A percentile compares a stretch with the other conserved stretches of the same genome.
Conservation (phyloP, 768 basidiomycete genomes). For the Lactifluus hygrophoroides region DNA sequence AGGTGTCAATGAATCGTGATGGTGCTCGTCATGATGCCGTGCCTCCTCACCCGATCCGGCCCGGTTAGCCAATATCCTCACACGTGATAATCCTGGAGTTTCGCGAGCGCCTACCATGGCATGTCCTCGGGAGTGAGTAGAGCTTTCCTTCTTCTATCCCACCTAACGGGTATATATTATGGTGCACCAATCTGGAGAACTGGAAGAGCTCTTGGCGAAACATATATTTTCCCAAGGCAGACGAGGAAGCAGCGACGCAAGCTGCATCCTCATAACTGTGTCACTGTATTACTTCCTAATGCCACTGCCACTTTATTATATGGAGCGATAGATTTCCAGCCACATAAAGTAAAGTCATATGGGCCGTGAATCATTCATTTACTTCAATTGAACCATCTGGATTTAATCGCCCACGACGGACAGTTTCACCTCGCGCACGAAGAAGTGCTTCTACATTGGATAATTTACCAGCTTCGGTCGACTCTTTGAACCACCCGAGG, state of each 20-base stretch:
- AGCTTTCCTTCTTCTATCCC: conserved; percentile 1
- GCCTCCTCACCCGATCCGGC: no score
- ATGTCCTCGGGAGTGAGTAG: conserved; percentile 69
- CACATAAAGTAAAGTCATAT: no score
- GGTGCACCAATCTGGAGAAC: conserved; percentile 97
- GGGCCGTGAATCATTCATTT: conserved; percentile 14
- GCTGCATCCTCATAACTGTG: conserved; percentile 18
- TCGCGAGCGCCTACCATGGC: no score
- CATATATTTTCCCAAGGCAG: conserved; percentile 55
- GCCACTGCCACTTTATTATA: neutral
- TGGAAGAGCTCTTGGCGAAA: conserved; percentile 73
- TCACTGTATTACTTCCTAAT: neutral
- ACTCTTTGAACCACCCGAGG: conserved; percentile 86
- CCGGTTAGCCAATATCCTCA: no score
- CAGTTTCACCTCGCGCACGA: conserved; percentile 66
- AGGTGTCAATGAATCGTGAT: neutral
- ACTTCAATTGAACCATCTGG: conserved; percentile 51
- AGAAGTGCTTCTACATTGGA: conserved; percentile 81
- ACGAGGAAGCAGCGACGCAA: conserved; percentile 14
- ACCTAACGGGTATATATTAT: conserved; percentile 6
- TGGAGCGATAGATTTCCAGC: neutral
- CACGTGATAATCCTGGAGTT: no score
- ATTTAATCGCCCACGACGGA: conserved; percentile 37
- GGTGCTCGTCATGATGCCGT: no score
- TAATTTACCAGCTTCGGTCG: conserved; percentile 59